Evolutionary conservation across 1,139 yeast genomes (phyloP), one percentile per base, ranked within the genome.

Genomic region (Diutina siamensis): DNA sequence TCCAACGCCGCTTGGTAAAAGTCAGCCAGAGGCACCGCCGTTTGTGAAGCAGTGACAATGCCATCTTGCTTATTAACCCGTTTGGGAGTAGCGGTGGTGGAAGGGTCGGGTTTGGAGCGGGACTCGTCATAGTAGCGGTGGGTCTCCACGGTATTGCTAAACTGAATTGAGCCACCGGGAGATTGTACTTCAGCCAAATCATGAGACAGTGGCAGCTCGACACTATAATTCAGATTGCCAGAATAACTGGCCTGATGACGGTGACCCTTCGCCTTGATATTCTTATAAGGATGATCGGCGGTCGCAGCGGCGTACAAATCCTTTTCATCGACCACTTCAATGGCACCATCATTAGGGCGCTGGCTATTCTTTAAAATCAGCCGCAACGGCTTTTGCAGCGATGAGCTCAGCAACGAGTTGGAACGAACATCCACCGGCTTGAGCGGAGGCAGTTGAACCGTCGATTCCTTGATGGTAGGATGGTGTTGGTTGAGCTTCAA

Each of bases 331-430:
- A n/a, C 34, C 5, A 31, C 34, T 31, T 31, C 34, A 32, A 15
- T 15, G 15, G 34, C 17, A 15, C 34, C 34, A 18, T 34, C 36
- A 18, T 5, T 20, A 20, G 40, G 42, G 13, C 42, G 42, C 21
- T n/a, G 42, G 20, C 32, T 38, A 25, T 38, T 38, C 32, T 38
- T 38, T 18, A 38, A 25, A 25, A 38, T 38, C 42, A 38, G 42
- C 13, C 42, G 18, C 33, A 38, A 38, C 21, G 28, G 28, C 15
- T 13, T 19, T 10, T 22, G 32, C 15, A 27, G 22, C 32, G 25
- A 18, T 12, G 32, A n/a, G n/a, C 31, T 38, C 42, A 22, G 31
- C 8, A 38, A 27, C 32, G 32, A 25, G 32, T 38, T 38, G 2
- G 42, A 5, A 12, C 42, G 42, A 15, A 25, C 19, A 17, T 38